Evolutionary conservation across 805 yeast genomes (phyloP), one percentile per base, ranked within the genome.

Genomic region (Kockiozyma suomiensis): DNA sequence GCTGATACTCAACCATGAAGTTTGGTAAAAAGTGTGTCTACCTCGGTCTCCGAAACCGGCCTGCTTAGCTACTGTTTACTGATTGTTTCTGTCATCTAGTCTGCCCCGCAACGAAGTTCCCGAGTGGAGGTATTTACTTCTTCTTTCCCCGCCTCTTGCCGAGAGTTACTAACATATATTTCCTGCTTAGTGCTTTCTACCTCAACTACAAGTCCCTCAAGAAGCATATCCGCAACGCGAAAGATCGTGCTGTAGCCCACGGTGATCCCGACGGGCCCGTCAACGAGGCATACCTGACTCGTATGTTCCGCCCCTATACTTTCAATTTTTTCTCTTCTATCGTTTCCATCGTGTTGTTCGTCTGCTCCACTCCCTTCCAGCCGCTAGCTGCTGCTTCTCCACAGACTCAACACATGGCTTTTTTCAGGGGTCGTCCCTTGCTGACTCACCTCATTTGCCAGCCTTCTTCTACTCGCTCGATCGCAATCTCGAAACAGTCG

Each of bases 91-190:
- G 46, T 30, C 37, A 25, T 49, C 60, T 49, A 76, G 79, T 30
- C 79, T 89, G 66, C 76, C 84, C 33, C 79, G 88, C 50, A 96
- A 93, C 74, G 96, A 91, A 78, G 90, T 92, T 58, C 97, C 97
- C 2, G 97, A 91, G 74, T 93, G 98, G 98, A 79, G 84, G 75
- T 73, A 58, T 41, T 74, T 66, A 33, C 37, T 25, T 19, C 30
- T 35, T 13, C 12, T 17, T 21, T 21, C 32, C 7, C 10, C 30
- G 6, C 25, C 28, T 25, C 19, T 25, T 17, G 35, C 37, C 15
- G 15, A 17, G 43, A 7, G 13, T 10, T 28, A 19, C 56, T n/a
- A 8, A 15, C 33, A 19, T 45, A 4, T 1, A 25, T 21, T 28
- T n/a, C 21, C 25, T 17, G 19, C 42, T 15, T 60, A 74, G 81